Conservation (phyloP, 345 rosid genomes). For the Eutrema yunnanense region DNA sequence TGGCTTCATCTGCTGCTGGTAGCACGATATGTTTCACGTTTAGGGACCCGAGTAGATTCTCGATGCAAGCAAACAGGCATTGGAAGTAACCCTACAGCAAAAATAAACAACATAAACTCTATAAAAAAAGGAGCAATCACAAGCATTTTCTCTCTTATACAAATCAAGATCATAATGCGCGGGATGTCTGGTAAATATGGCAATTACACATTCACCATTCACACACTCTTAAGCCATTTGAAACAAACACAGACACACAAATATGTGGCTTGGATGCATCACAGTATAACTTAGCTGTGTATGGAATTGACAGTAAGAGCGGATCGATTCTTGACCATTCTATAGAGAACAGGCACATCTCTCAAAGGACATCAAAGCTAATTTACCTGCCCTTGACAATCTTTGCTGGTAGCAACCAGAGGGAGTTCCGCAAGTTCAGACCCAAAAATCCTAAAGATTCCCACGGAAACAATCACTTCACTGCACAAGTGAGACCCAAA, state of each 20-base stretch:
- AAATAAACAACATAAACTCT: neutral
- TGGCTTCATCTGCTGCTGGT: constrained; percentile 89
- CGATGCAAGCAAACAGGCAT: constrained; percentile 62
- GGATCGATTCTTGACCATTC: neutral
- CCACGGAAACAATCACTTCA: constrained; percentile 71
- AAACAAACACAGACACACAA: neutral
- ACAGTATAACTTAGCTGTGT: neutral
- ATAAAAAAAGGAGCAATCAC: neutral
- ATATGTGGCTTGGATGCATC: neutral
- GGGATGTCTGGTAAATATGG: neutral
- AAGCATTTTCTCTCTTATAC: neutral
- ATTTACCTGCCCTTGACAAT: constrained; percentile 63
- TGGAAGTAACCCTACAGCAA: constrained; percentile 80
- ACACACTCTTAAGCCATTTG: neutral
- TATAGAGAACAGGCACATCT: neutral
- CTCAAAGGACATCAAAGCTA: neutral
- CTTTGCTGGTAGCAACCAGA: constrained; percentile 70
- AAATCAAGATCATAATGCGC: neutral
- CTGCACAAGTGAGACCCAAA: constrained; percentile 36
- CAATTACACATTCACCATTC: too few relatives aligned
- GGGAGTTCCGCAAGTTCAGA: constrained; percentile 90
- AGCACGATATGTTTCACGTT: constrained; percentile 64
- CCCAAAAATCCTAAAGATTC: constrained; percentile 74
- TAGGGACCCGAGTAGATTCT: constrained; percentile 61
- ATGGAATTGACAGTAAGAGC: neutral